Conservation (phyloP, 2,329 filamentous ascomycete species). For the Fusarium hostae region DNA sequence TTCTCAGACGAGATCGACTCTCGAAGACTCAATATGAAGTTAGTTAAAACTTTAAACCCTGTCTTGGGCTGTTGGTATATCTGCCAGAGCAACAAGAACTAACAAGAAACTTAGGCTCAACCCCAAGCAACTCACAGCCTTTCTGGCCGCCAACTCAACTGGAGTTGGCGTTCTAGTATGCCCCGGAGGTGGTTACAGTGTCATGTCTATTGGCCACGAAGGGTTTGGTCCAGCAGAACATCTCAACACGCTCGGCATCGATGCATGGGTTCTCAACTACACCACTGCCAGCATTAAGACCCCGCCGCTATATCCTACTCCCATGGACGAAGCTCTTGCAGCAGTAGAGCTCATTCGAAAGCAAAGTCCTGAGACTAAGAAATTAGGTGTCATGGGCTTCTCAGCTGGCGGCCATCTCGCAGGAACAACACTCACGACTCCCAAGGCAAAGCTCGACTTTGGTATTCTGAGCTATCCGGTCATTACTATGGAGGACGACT, state of each 20-base stretch:
- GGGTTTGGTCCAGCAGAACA: constrained; percentile 17
- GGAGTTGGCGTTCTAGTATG: constrained; percentile 27
- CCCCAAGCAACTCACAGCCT: constrained; percentile 6
- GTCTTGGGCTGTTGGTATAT: fast-evolving
- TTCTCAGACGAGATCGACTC: background rate
- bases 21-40: constrained; percentile 2
- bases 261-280: constrained; percentile 35
- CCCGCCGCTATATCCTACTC: constrained; percentile 23
- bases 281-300: constrained; percentile 20
- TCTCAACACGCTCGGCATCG: constrained; percentile 31
- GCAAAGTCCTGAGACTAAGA: constrained; percentile 6
- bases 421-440: constrained; percentile 27
- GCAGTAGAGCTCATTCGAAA: constrained; percentile 18
- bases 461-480: constrained; percentile 31
- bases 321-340: constrained; percentile 25
- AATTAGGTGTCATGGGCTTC: constrained; percentile 31
- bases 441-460: constrained; percentile 24
- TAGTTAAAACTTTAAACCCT: background rate
- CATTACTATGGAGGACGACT: constrained; percentile 23
- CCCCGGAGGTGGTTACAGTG: constrained; percentile 24
- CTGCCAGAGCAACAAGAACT: background rate
- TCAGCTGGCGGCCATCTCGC: constrained; percentile 33
- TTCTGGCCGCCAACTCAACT: constrained; percentile 17
- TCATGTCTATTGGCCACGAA: constrained; percentile 22
- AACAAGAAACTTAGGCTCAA: background rate